phyloP scores from a whole-genome alignment of 495 filamentous ascomycete species.

The Xylaria curta region DNA sequence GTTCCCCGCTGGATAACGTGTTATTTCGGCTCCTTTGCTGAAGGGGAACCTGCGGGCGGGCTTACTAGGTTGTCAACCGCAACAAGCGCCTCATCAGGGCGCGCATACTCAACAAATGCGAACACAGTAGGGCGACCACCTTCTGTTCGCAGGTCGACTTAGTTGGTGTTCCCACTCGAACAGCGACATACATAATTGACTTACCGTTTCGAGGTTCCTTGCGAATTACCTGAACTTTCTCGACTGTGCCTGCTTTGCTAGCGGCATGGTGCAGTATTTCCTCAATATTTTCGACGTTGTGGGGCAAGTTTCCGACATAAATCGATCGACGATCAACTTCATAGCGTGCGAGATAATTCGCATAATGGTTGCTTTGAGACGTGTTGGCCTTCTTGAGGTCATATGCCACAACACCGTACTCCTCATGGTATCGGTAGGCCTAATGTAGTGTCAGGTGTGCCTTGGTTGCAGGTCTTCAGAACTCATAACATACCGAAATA shows the following conservation, averaged over 20 bases:
- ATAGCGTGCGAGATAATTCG: slow-evolving; percentile 47
- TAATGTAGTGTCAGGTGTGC: slow-evolving; percentile 30
- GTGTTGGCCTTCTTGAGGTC: slow-evolving; percentile 41
- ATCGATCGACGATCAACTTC: slow-evolving; percentile 57
- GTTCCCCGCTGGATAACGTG: slow-evolving; percentile 15
- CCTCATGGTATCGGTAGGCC: slow-evolving; percentile 38
- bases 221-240: slow-evolving; percentile 49
- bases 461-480: not conserved
- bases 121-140: slow-evolving; percentile 47
- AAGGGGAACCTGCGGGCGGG: not conserved
- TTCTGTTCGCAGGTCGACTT: slow-evolving; percentile 24
- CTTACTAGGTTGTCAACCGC: slow-evolving; percentile 46
- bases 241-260: slow-evolving; percentile 47
- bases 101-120: slow-evolving; percentile 60
- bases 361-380: slow-evolving; percentile 35
- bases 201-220: slow-evolving; percentile 44
- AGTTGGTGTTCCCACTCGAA: slow-evolving; percentile 2
- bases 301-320: slow-evolving; percentile 58
- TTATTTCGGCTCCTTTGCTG: not conserved
- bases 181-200: slow-evolving; percentile 34
- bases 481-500: slow-evolving; percentile 42
- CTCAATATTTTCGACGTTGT: slow-evolving; percentile 39
- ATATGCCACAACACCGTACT: slow-evolving; percentile 42
- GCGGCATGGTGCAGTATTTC: slow-evolving; percentile 48
- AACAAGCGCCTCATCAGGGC: slow-evolving; percentile 41